Percentiles rank a stretch among this genome's conserved stretches.
Evolutionary conservation across 1,284 basidiomycete species (phyloP).

Genomic region (Papiliotrema nemorosa): DNA sequence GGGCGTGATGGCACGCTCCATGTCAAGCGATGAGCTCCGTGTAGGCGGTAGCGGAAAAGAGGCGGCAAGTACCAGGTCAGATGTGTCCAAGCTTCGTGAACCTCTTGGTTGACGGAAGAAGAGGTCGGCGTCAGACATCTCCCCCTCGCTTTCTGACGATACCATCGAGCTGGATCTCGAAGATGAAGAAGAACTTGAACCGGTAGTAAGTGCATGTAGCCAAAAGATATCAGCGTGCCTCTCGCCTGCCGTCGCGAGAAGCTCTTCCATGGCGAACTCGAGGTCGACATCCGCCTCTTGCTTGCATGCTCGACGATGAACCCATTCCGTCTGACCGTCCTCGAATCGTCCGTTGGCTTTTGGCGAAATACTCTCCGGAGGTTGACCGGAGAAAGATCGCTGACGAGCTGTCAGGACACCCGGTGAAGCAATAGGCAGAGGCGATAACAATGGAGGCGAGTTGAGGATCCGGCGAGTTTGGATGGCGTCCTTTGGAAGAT

Average conservation of each 20-base stretch:
- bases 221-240: not conserved
- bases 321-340: not conserved
- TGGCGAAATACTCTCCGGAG: constrained; percentile 3
- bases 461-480: constrained; percentile 7
- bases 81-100: too few species aligned
- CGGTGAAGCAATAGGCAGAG: constrained; percentile 20
- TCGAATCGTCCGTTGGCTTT: constrained; percentile 10
- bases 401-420: constrained; percentile 9
- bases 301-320: not conserved
- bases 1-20: too few species aligned
- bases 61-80: not conserved
- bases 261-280: constrained; percentile 21
- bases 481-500: constrained; percentile 5
- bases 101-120: constrained; percentile 1
- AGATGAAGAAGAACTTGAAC: not conserved
- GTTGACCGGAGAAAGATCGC: not conserved
- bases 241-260: constrained; percentile 23
- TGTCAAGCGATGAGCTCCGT: not conserved
- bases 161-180: constrained; percentile 6
- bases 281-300: constrained; percentile 15
- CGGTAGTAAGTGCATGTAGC: not conserved
- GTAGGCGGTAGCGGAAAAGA: constrained; percentile 11
- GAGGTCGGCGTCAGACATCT: not conserved
- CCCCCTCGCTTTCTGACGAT: not conserved
- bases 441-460: constrained; percentile 19